These are phyloP conservation scores for Globisporangium polare DNA, from an alignment of 352 stramenopile genomes.

Conservation along the genomic window DNA sequence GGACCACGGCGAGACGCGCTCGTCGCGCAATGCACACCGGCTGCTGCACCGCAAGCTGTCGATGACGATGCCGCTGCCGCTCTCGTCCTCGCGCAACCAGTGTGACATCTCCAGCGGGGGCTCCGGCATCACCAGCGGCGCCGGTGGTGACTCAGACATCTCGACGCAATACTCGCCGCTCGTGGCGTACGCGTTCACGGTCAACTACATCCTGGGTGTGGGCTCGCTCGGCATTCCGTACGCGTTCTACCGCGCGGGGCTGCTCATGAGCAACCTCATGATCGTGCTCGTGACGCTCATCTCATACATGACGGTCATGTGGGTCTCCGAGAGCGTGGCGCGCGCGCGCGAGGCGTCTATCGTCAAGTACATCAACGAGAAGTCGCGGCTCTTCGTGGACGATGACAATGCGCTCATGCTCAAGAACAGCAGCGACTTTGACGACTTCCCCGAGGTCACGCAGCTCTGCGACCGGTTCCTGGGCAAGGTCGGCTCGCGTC, in stretches of 20 bases:
- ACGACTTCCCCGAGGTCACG: constrained; percentile 78
- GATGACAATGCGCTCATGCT: constrained; percentile 6
- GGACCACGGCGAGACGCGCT: constrained; percentile 69
- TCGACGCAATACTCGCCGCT: constrained; percentile 55
- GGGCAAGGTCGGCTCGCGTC: constrained; percentile 43
- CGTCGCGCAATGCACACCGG: constrained; percentile 61
- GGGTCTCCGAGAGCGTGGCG: constrained; percentile 76
- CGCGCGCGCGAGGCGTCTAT: constrained; percentile 47
- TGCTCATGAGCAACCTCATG: constrained; percentile 73
- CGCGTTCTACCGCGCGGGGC: constrained; percentile 75
- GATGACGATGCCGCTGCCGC: constrained; percentile 39
- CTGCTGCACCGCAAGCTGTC: constrained; percentile 65
- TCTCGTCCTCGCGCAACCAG: not conserved
- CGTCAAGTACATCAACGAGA: constrained; percentile 31
- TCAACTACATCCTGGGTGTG: constrained; percentile 92
- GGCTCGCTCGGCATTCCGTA: constrained; percentile 88
- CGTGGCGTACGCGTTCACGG: constrained; percentile 86
- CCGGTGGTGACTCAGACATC: not conserved
- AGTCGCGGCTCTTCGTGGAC: constrained; percentile 20
- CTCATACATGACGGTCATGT: constrained; percentile 89
- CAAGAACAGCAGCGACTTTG: constrained; percentile 18
- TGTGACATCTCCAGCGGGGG: not conserved
- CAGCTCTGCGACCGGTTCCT: constrained; percentile 75
- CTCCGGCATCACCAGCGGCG: not conserved
- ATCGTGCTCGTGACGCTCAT: constrained; percentile 78